phyloP scores from a whole-genome alignment of 1,284 basidiomycete genomes.

The Pyrrhoderma lamaoense region DNA sequence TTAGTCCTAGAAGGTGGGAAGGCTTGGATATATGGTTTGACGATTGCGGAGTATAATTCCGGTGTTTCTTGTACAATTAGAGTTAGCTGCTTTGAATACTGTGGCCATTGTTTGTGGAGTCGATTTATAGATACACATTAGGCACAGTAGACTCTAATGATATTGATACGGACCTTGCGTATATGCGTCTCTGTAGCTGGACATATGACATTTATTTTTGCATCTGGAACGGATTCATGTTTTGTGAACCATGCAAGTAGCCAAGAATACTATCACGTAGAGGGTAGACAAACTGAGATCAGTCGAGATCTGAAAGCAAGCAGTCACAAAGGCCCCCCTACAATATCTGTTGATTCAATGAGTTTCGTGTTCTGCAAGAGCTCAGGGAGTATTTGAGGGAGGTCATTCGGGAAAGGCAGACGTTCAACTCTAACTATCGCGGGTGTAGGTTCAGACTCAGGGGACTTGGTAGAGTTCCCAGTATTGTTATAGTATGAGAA shows the following conservation, averaged over 20 bases:
- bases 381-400: constrained; percentile 21
- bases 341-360: constrained; percentile 44
- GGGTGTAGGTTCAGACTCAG: constrained; percentile 26
- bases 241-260: constrained; percentile 35
- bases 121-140: not conserved
- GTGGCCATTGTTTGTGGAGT: not conserved
- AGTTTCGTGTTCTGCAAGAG: constrained; percentile 28
- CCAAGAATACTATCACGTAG: constrained; percentile 34
- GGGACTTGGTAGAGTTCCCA: constrained; percentile 31
- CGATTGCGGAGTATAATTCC: constrained; percentile 58
- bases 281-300: not conserved
- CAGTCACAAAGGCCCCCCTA: too few species aligned
- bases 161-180: constrained; percentile 45
- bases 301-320: too few species aligned
- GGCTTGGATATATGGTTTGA: constrained; percentile 70
- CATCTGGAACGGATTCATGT: constrained; percentile 33
- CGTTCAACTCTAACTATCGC: constrained; percentile 59
- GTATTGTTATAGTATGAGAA: constrained; percentile 38
- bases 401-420: constrained; percentile 38
- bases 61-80: constrained; percentile 80
- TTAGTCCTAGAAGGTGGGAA: constrained; percentile 70
- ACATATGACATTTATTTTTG: constrained; percentile 68
- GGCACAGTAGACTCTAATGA: not conserved
- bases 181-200: constrained; percentile 83
- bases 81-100: constrained; percentile 77